A percentile compares a stretch with the other conserved stretches of the same genome.
These are phyloP conservation scores for Eucalyptus pumila DNA, from an alignment of 345 rosid genomes.

Conservation along the genomic window DNA sequence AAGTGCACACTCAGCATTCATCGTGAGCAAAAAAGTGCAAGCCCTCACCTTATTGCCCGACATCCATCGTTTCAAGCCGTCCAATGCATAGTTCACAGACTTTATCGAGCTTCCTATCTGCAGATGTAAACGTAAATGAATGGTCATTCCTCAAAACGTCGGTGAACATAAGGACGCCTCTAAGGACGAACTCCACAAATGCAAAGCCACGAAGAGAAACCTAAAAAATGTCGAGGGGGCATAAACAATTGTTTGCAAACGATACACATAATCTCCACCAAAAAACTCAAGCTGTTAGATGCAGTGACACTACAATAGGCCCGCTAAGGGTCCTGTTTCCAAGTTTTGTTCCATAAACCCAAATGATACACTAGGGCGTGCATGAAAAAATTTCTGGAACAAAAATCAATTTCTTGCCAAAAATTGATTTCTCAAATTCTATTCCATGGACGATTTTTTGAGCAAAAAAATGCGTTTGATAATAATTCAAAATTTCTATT, in stretches of 20 bases:
- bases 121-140: not conserved
- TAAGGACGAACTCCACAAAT: not conserved
- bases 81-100: conserved; percentile 25
- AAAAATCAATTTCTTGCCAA: no score
- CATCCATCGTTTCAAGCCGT: conserved; percentile 41
- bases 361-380: no score
- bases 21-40: not conserved
- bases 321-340: not conserved
- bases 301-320: not conserved
- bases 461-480: no score
- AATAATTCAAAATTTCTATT: no score
- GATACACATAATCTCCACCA: not conserved
- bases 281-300: not conserved
- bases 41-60: conserved; percentile 21
- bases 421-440: no score
- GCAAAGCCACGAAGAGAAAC: not conserved
- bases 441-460: no score
- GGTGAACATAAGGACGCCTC: not conserved
- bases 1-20: not conserved
- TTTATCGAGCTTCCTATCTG: conserved; percentile 45
- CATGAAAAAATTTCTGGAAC: no score
- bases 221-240: not conserved
- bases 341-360: not conserved
- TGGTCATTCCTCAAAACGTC: not conserved
- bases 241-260: not conserved